These are phyloP conservation scores for Holtermanniella nyarrowii DNA, from an alignment of 768 basidiomycete genomes.

Conservation along the genomic window DNA sequence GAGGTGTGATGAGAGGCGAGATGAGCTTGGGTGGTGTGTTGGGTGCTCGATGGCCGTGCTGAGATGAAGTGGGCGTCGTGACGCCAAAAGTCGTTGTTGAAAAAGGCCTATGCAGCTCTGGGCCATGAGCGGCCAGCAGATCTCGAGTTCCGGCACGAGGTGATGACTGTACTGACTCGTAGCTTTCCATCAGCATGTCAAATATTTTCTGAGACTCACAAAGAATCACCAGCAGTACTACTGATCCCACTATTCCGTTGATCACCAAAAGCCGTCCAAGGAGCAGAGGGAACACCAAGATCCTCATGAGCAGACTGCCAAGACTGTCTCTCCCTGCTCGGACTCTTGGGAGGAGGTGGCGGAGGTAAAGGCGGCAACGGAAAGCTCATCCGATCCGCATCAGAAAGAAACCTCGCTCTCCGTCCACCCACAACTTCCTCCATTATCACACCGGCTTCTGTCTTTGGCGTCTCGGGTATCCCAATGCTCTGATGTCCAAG, in stretches of 20 bases:
- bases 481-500: not conserved
- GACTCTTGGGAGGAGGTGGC: not conserved
- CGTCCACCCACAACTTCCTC: not conserved
- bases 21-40: not conserved
- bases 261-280: not conserved
- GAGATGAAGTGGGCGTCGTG: not conserved
- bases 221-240: not conserved
- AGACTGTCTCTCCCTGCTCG: not conserved
- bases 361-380: not conserved
- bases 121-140: not conserved
- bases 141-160: not conserved
- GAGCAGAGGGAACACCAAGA: not conserved
- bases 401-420: not conserved
- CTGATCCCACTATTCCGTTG: not conserved
- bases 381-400: not conserved
- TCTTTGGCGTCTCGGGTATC: not conserved
- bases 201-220: not conserved
- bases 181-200: not conserved
- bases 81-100: not conserved
- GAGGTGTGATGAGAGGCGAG: not conserved
- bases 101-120: not conserved
- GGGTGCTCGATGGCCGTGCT: not conserved
- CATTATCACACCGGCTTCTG: not conserved
- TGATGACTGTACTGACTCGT: not conserved
- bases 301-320: not conserved